These are phyloP conservation scores for Candida xiaguanensis DNA, from an alignment of 805 yeast genomes.

Conservation along the genomic window DNA sequence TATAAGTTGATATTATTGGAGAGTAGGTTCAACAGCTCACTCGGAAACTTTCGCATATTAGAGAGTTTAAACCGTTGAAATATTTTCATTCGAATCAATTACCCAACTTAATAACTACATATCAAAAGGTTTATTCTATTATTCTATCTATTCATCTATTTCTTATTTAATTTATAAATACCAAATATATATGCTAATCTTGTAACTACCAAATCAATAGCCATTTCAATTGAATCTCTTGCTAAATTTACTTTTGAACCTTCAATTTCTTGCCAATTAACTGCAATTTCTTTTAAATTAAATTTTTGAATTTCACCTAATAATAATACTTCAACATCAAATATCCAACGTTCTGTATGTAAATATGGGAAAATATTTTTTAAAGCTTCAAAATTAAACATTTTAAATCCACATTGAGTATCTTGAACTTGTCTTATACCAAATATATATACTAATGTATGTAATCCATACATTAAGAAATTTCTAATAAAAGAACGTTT, in stretches of 20 bases:
- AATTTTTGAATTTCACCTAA: slow-evolving; percentile 71
- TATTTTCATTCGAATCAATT: too few relatives aligned
- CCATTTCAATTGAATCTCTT: slow-evolving; percentile 87
- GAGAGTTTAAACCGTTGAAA: too few relatives aligned
- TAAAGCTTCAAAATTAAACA: slow-evolving; percentile 74
- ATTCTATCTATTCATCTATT: too few relatives aligned
- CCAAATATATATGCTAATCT: slow-evolving; percentile 74
- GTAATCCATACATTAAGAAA: slow-evolving; percentile 89
- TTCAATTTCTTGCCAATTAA: slow-evolving; percentile 95
- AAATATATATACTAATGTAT: slow-evolving; percentile 78
- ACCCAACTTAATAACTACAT: too few relatives aligned
- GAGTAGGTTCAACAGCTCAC: too few relatives aligned
- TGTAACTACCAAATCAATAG: slow-evolving; percentile 86
- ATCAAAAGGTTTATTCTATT: too few relatives aligned
- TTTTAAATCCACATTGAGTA: slow-evolving; percentile 96
- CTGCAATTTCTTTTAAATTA: slow-evolving; percentile 71
- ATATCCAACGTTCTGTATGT: slow-evolving; percentile 98
- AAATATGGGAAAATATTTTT: slow-evolving; percentile 71
- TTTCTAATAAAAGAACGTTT: slow-evolving; percentile 85
- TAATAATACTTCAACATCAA: slow-evolving; percentile 89
- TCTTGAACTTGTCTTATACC: slow-evolving; percentile 86
- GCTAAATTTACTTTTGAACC: slow-evolving; percentile 95
- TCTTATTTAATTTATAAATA: slow-evolving; percentile 56
- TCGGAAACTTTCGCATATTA: too few relatives aligned
- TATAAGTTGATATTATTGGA: too few relatives aligned